Conservation (phyloP, 148 eudicot species). For the Agrostemma githago region DNA sequence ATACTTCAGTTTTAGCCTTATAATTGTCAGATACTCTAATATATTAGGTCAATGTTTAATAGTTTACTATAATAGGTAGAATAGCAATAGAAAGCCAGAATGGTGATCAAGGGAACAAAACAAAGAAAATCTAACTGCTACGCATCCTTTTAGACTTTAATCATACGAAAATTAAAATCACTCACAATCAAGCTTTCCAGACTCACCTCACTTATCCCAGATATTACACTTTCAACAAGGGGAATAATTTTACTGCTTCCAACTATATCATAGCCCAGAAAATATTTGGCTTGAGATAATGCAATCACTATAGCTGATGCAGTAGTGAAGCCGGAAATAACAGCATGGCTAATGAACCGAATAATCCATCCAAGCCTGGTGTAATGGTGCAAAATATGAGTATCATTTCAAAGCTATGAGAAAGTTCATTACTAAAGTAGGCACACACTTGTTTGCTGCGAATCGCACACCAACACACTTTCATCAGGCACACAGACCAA, state of each 20-base stretch:
- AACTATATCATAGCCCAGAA: slow-evolving; percentile 74
- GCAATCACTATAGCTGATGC: slow-evolving; percentile 95
- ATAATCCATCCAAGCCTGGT: slow-evolving; percentile 94
- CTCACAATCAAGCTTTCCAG: slow-evolving; percentile 10
- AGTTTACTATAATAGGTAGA: background rate
- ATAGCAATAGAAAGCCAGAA: background rate
- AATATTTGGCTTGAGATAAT: slow-evolving; percentile 94
- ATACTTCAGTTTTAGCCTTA: background rate
- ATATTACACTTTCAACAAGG: slow-evolving; percentile 66
- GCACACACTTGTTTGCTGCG: background rate
- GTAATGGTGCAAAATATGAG: slow-evolving; percentile 10
- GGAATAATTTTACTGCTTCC: slow-evolving; percentile 88
- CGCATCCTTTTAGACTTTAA: background rate
- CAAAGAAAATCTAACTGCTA: background rate
- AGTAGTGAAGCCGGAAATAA: slow-evolving; percentile 97
- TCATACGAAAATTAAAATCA: background rate
- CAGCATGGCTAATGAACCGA: slow-evolving; percentile 98
- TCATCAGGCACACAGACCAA: background rate
- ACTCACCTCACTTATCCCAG: slow-evolving; percentile 69
- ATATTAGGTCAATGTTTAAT: background rate
- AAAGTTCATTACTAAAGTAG: slow-evolving; percentile 6
- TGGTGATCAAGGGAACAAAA: background rate
- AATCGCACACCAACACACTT: background rate
- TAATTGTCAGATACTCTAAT: background rate
- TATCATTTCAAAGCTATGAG: background rate